Evolutionary conservation across 2,329 filamentous ascomycete species (phyloP), one percentile per base, ranked within the genome.

Genomic region (Colletotrichum sp.): DNA sequence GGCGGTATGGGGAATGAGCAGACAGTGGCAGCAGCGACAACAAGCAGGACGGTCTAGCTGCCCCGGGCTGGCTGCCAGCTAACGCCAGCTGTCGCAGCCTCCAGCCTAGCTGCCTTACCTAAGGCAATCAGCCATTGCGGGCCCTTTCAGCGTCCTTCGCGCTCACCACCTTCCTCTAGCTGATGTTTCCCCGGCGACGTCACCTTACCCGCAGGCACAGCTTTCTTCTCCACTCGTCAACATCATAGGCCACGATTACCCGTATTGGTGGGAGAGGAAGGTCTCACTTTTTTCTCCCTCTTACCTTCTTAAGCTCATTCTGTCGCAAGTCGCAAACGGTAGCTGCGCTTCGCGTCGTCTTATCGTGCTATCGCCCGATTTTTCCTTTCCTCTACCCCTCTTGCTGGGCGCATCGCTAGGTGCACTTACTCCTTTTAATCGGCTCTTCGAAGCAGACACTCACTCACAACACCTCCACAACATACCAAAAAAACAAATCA

Each of bases 171-270:
- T 76, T 65, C 73, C 64, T 24, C 26, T 64, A 59, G 59, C 55
- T 63, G 75, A 39, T 76, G 77, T 78, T 78, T 70, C 77, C 77
- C 77, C 69, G 71, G 77, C 72, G 77, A 77, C 77, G 77, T 78
- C 77, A 78, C 74, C 57, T 66, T 76, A 76, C 68, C 72, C 64
- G 49, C 68, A 52, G 34, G 34, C 12, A 72, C 44, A 65, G 75
- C 63, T 71, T 68, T 62, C 64, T 76, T 74, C 69, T 71, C 74
- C 74, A 73, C 69, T 59, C 63, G 13, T 36, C 68, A 70, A 57
- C 62, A 72, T 72, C 76, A 72, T 64, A 73, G 63, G 64, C 73
- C 70, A 76, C 73, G 64, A 30, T 62, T 39, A 49, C 65, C 64
- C 49, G 28, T 44, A 68, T 32, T 68, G 69, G 69, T 28, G 57